phyloP scores from a whole-genome alignment of 2,329 filamentous ascomycete genomes.

The Fusarium chuoi region DNA sequence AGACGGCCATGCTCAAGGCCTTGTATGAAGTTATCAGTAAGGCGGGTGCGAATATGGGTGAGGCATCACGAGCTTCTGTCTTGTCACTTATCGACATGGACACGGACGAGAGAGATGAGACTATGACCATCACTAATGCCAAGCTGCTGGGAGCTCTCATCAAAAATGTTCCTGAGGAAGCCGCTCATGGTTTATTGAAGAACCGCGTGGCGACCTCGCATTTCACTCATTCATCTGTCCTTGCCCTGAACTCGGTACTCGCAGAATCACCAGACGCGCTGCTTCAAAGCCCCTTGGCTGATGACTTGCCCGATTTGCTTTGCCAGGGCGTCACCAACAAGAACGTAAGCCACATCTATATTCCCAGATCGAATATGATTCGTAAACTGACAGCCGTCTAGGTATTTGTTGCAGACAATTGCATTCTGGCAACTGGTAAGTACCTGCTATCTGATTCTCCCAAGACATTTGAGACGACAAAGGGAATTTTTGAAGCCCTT shows the following conservation, averaged over 20 bases:
- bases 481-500: conserved; percentile 82
- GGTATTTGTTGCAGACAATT: conserved; percentile 89
- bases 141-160: conserved; percentile 90
- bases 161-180: conserved; percentile 82
- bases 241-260: conserved; percentile 89
- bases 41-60: conserved; percentile 93
- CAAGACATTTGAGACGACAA: conserved; percentile 79
- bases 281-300: conserved; percentile 70
- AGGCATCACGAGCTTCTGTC: conserved; percentile 86
- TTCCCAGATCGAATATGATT: neutral
- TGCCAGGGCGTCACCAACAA: conserved; percentile 82
- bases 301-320: conserved; percentile 81
- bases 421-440: conserved; percentile 89
- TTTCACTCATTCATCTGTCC: conserved; percentile 80
- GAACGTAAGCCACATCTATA: conserved; percentile 65
- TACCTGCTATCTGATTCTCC: conserved; percentile 78
- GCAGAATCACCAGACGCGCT: conserved; percentile 80
- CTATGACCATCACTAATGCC: conserved; percentile 89
- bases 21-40: conserved; percentile 97
- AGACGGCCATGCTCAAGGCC: conserved; percentile 95
- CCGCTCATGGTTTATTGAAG: conserved; percentile 68
- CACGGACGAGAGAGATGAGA: conserved; percentile 75
- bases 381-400: conserved; percentile 48
- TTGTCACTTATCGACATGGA: conserved; percentile 90
- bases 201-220: conserved; percentile 82